Evolutionary conservation across 225 moss, liverwort and hornwort species (phyloP).

Genomic region (Antitrichia curtipendula): DNA sequence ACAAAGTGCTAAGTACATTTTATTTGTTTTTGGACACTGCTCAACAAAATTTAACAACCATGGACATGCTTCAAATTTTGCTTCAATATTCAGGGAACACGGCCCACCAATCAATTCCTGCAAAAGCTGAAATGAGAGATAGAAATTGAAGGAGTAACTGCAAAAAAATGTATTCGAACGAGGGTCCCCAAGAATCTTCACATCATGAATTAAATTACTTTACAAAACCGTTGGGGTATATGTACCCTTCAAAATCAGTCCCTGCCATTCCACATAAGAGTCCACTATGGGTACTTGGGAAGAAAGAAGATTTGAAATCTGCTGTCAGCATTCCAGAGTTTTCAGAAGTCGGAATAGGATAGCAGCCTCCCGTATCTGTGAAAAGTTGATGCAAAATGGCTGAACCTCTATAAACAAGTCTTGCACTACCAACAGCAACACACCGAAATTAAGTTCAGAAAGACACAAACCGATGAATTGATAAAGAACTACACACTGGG

Average conservation of each 20-base stretch:
- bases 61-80: background rate
- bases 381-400: constrained; percentile 75
- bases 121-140: background rate
- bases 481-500: background rate
- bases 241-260: background rate
- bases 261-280: background rate
- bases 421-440: constrained; percentile 22
- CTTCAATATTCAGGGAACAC: background rate
- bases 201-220: background rate
- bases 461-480: background rate
- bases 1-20: background rate
- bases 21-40: background rate
- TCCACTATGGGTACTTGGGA: background rate
- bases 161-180: background rate
- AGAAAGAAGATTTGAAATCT: background rate
- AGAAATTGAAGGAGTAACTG: background rate
- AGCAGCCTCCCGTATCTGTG: constrained; percentile 46
- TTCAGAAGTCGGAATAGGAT: constrained; percentile 50
- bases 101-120: background rate
- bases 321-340: constrained; percentile 36
- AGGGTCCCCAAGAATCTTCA: background rate
- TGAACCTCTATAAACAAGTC: constrained; percentile 69
- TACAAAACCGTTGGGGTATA: background rate
- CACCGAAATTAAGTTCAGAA: background rate
- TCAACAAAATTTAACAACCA: background rate